Evolutionary conservation across 2,329 filamentous ascomycete species (phyloP).

Genomic region (Metarhizium humberi): DNA sequence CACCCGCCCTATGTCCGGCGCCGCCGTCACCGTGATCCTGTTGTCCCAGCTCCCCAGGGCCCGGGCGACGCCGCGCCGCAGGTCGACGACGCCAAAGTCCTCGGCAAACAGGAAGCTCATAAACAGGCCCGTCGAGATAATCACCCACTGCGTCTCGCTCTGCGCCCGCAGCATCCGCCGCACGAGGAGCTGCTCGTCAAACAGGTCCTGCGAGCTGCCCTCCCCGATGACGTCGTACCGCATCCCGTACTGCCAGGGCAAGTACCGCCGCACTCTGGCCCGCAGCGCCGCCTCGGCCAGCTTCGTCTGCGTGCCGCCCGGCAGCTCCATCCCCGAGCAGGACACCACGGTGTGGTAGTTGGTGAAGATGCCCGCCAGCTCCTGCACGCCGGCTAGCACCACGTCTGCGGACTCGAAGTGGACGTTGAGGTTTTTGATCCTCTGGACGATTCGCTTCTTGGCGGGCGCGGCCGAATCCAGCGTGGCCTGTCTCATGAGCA

Average conservation of each 20-base stretch:
- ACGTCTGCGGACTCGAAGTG: constrained; percentile 26
- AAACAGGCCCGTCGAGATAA: constrained; percentile 62
- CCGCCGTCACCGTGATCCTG: constrained; percentile 51
- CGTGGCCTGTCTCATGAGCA: constrained; percentile 40
- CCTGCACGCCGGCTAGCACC: too few relatives aligned
- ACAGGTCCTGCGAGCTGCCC: constrained; percentile 52
- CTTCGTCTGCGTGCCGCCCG: constrained; percentile 25
- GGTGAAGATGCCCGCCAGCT: too few relatives aligned
- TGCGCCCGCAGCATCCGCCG: constrained; percentile 41
- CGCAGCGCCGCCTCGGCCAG: constrained; percentile 44
- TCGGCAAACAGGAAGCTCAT: constrained; percentile 51
- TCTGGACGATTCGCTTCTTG: constrained; percentile 24
- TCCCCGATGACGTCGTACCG: constrained; percentile 58
- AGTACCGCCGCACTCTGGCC: constrained; percentile 40
- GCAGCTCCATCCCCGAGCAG: too few relatives aligned
- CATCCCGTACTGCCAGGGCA: constrained; percentile 68
- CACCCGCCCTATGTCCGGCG: constrained; percentile 53
- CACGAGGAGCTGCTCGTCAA: constrained; percentile 58
- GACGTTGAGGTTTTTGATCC: constrained; percentile 28
- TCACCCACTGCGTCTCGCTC: constrained; percentile 43
- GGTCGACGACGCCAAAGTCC: constrained; percentile 53
- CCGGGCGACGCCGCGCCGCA: constrained; percentile 29
- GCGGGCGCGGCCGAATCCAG: constrained; percentile 16
- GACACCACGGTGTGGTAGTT: too few relatives aligned
- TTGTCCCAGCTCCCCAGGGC: constrained; percentile 55